Evolutionary conservation across 257 asterid genomes (phyloP).

Genomic region (Anisodus acutangulus): DNA sequence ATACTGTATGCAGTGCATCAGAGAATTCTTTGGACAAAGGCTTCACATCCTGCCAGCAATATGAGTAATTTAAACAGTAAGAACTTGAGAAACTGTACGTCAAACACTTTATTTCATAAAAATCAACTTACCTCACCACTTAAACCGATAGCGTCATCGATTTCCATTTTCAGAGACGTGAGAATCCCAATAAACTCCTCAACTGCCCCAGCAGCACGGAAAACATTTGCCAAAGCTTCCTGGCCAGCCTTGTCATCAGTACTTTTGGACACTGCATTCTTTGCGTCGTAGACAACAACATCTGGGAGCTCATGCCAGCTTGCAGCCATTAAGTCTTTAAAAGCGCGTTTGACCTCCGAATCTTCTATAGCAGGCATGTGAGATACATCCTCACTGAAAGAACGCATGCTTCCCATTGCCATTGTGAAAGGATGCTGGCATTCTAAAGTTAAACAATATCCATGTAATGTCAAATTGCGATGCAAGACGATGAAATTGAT

Average conservation of each 20-base stretch:
- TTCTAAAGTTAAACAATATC: slow-evolving; percentile 45
- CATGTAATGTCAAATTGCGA: slow-evolving; percentile 26
- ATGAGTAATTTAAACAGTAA: slow-evolving; percentile 31
- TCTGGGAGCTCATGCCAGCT: slow-evolving; percentile 79
- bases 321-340: slow-evolving; percentile 88
- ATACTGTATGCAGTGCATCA: slow-evolving; percentile 68
- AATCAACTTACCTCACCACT: slow-evolving; percentile 81
- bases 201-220: slow-evolving; percentile 91
- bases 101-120: background rate
- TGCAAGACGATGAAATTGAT: slow-evolving; percentile 6
- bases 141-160: slow-evolving; percentile 83
- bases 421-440: slow-evolving; percentile 48
- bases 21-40: slow-evolving; percentile 75
- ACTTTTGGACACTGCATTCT: slow-evolving; percentile 69
- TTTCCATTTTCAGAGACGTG: slow-evolving; percentile 77
- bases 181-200: slow-evolving; percentile 83
- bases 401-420: slow-evolving; percentile 58
- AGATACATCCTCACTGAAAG: slow-evolving; percentile 66
- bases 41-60: slow-evolving; percentile 73
- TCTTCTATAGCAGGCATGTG: slow-evolving; percentile 74
- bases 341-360: slow-evolving; percentile 63
- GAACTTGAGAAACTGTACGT: slow-evolving; percentile 24
- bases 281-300: slow-evolving; percentile 61
- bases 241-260: slow-evolving; percentile 80
- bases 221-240: slow-evolving; percentile 70